These are phyloP conservation scores for Dichomitus squalens DNA, from an alignment of 1,284 basidiomycete genomes.

Conservation along the genomic window DNA sequence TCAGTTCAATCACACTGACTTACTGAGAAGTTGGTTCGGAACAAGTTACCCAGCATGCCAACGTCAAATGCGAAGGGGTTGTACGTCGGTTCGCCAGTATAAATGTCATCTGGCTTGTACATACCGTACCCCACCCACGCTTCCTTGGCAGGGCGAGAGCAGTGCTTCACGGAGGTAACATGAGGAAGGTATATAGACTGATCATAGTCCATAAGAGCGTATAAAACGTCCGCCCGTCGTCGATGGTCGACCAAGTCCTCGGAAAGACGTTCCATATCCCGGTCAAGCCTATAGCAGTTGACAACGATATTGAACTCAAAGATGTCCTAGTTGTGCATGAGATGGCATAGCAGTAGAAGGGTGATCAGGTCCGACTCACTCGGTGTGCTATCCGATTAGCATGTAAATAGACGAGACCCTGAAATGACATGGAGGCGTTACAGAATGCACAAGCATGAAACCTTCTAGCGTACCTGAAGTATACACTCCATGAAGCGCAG, in stretches of 20 bases:
- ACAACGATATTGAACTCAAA: not conserved
- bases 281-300: constrained; percentile 1
- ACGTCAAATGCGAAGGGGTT: constrained; percentile 21
- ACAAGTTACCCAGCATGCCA: constrained; percentile 11
- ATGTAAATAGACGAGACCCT: constrained; percentile 9
- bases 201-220: constrained; percentile 17
- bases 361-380: not conserved
- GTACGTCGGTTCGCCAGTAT: constrained; percentile 7
- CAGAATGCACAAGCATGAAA: too few species aligned
- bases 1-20: too few species aligned
- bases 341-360: not conserved
- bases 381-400: constrained; percentile 2
- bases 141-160: constrained; percentile 2
- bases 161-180: constrained; percentile 6
- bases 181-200: constrained; percentile 8
- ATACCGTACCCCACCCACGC: not conserved
- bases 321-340: not conserved
- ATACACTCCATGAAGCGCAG: not conserved
- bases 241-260: constrained; percentile 4
- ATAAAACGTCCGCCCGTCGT: not conserved
- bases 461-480: not conserved
- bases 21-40: constrained; percentile 7
- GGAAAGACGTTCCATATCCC: not conserved
- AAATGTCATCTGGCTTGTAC: constrained; percentile 6
- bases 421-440: not conserved